Conservation (phyloP, 345 rosid species). For the Eucalyptus fibrosa region DNA sequence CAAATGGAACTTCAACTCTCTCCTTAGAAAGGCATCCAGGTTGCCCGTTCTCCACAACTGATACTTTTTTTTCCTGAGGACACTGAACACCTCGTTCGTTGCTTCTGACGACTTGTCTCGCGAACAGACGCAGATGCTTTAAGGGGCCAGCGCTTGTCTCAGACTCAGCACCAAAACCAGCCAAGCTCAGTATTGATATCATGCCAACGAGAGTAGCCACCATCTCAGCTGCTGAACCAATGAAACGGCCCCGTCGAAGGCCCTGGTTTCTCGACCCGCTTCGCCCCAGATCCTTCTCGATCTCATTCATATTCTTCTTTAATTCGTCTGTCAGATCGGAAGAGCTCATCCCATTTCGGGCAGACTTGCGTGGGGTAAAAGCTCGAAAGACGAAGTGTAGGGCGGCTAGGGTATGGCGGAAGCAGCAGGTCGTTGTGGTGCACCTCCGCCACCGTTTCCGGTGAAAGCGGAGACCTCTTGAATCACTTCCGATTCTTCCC, state of each 20-base stretch:
- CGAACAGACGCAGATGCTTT: slow-evolving; percentile 20
- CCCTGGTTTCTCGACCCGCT: slow-evolving; percentile 1
- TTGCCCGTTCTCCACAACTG: slow-evolving; percentile 49
- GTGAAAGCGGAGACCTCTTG: slow-evolving; percentile 60
- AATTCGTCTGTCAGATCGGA: slow-evolving; percentile 9
- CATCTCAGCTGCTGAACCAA: slow-evolving; percentile 45
- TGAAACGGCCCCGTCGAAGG: slow-evolving; percentile 22
- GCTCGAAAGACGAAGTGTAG: slow-evolving; percentile 26
- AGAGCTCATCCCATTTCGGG: slow-evolving; percentile 22
- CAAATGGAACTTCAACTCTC: slow-evolving; percentile 73
- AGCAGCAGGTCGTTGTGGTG: slow-evolving; percentile 57
- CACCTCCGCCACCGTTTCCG: slow-evolving; percentile 54
- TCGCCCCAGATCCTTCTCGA: slow-evolving; percentile 1
- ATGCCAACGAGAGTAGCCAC: slow-evolving; percentile 45
- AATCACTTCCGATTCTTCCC: slow-evolving; percentile 52
- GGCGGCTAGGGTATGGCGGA: slow-evolving; percentile 65
- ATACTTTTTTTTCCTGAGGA: slow-evolving; percentile 61
- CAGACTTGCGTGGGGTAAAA: slow-evolving; percentile 17
- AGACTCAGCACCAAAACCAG: slow-evolving; percentile 31
- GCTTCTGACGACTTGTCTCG: slow-evolving; percentile 11
- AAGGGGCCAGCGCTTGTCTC: slow-evolving; percentile 11
- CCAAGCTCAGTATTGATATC: slow-evolving; percentile 33
- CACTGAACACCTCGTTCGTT: slow-evolving; percentile 26
- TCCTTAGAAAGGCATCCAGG: slow-evolving; percentile 79
- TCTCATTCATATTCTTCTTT: slow-evolving; percentile 4